Percentiles rank a stretch among this genome's conserved stretches.
These are phyloP conservation scores for Arthroderma sp. DNA, from an alignment of 2,329 filamentous ascomycete species.

Conservation along the genomic window DNA sequence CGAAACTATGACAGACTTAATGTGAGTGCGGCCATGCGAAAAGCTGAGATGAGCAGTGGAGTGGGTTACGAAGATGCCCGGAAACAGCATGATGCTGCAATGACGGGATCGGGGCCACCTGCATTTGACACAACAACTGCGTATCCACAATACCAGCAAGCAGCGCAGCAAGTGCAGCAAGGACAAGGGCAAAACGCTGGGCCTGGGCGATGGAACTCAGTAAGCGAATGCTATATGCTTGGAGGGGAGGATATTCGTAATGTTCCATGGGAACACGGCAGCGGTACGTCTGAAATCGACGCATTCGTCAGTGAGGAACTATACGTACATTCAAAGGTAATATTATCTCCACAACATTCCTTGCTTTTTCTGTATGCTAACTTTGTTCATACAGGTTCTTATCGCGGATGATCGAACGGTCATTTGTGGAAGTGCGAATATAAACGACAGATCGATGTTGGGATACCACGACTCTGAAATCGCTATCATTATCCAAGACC, in stretches of 20 bases:
- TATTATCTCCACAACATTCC: slow-evolving; percentile 9
- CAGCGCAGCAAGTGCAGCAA: slow-evolving; percentile 44
- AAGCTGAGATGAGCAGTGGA: slow-evolving; percentile 29
- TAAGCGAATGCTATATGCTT: slow-evolving; percentile 74
- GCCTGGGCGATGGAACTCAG: slow-evolving; percentile 38
- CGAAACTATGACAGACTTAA: slow-evolving; percentile 87
- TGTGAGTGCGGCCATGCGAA: slow-evolving; percentile 58
- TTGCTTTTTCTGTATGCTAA: slow-evolving; percentile 34
- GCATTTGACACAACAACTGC: slow-evolving; percentile 29
- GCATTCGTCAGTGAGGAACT: slow-evolving; percentile 92
- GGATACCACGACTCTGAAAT: slow-evolving; percentile 79
- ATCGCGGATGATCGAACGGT: slow-evolving; percentile 73
- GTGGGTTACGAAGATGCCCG: slow-evolving; percentile 34
- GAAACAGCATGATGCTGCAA: slow-evolving; percentile 33
- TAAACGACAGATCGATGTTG: slow-evolving; percentile 64
- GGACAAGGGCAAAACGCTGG: slow-evolving; percentile 27
- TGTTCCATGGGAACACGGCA: slow-evolving; percentile 60
- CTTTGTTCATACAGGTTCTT: slow-evolving; percentile 51
- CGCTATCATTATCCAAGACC: slow-evolving; percentile 76
- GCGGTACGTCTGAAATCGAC: slow-evolving; percentile 61
- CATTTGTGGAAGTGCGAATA: slow-evolving; percentile 64
- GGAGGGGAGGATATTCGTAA: slow-evolving; percentile 49
- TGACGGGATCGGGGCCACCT: slow-evolving; percentile 22
- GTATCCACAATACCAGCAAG: slow-evolving; percentile 61
- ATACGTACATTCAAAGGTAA: slow-evolving; percentile 75